Evolutionary conservation across 2,329 filamentous ascomycete genomes (phyloP).

Genomic region (Basipetospora chlamydospora): DNA sequence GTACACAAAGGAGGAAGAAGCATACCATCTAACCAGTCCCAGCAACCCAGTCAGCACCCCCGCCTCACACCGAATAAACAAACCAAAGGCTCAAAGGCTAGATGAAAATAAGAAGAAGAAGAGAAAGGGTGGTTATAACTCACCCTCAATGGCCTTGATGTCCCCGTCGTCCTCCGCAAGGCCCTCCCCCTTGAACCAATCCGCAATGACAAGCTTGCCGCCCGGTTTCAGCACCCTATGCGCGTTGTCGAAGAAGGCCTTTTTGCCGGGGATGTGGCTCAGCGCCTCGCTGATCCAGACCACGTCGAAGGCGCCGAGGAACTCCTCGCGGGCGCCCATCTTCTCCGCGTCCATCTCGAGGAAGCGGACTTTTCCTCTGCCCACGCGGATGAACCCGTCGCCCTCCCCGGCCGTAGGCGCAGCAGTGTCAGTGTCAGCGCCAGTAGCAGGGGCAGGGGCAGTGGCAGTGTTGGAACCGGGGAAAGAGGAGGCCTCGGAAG

Average conservation of each 20-base stretch:
- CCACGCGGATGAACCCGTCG: slow-evolving; percentile 22
- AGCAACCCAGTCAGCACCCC: not conserved
- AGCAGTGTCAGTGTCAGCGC: not conserved
- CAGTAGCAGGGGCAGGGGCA: slow-evolving; percentile 12
- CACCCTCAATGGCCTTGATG: slow-evolving; percentile 45
- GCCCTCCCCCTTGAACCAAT: slow-evolving; percentile 44
- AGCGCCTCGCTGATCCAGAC: slow-evolving; percentile 50
- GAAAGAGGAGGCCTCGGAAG: slow-evolving; percentile 11
- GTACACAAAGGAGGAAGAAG: slow-evolving; percentile 41
- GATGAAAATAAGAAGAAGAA: not conserved
- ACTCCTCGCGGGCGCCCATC: slow-evolving; percentile 29
- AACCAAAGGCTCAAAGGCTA: too few species aligned
- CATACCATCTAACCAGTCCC: slow-evolving; percentile 34
- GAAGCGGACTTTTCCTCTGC: slow-evolving; percentile 34
- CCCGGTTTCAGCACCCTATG: slow-evolving; percentile 29
- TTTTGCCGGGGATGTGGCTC: slow-evolving; percentile 44
- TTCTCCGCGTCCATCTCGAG: slow-evolving; percentile 46
- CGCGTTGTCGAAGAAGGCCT: slow-evolving; percentile 41
- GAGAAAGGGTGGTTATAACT: not conserved
- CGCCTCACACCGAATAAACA: too few species aligned
- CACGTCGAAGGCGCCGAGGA: slow-evolving; percentile 28
- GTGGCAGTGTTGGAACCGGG: not conserved
- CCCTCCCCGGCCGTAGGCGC: slow-evolving; percentile 9
- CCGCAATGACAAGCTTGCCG: slow-evolving; percentile 40
- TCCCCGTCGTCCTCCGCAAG: slow-evolving; percentile 30